phyloP scores from a whole-genome alignment of 495 filamentous ascomycete species.

The Podospora conica region DNA sequence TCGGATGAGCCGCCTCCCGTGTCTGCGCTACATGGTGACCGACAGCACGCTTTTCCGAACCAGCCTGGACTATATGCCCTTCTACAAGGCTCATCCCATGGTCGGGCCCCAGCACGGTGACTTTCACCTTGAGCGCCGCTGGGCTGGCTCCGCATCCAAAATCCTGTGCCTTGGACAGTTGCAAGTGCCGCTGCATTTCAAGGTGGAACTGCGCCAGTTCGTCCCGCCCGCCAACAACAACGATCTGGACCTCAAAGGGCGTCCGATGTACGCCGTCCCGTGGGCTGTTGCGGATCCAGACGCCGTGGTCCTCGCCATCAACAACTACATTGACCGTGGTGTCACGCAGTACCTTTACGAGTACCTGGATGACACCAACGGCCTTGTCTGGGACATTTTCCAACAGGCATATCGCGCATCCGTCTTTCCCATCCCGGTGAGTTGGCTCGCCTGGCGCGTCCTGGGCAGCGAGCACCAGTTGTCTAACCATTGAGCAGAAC shows the following conservation, averaged over 20 bases:
- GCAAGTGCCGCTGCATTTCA: slow-evolving; percentile 15
- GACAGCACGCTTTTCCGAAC: slow-evolving; percentile 35
- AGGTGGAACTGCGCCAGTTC: slow-evolving; percentile 31
- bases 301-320: slow-evolving; percentile 25
- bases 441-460: not conserved
- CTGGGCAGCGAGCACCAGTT: too few relatives aligned
- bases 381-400: slow-evolving; percentile 33
- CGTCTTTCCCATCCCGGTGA: slow-evolving; percentile 28
- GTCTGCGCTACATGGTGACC: slow-evolving; percentile 37
- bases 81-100: slow-evolving; percentile 30
- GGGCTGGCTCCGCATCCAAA: slow-evolving; percentile 20
- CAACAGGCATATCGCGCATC: slow-evolving; percentile 28
- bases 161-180: slow-evolving; percentile 28
- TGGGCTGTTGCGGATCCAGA: slow-evolving; percentile 34
- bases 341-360: slow-evolving; percentile 26
- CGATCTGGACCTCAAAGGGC: slow-evolving; percentile 29
- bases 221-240: slow-evolving; percentile 19
- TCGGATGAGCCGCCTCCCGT: slow-evolving; percentile 32
- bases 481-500: slow-evolving; percentile 20
- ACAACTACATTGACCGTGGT: slow-evolving; percentile 25
- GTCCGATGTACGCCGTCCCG: slow-evolving; percentile 33
- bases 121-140: slow-evolving; percentile 30
- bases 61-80: slow-evolving; percentile 28
- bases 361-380: slow-evolving; percentile 30
- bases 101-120: slow-evolving; percentile 33